Conservation (phyloP, 192 early-diverging fungal genomes). For the Linnemannia hyalina region DNA sequence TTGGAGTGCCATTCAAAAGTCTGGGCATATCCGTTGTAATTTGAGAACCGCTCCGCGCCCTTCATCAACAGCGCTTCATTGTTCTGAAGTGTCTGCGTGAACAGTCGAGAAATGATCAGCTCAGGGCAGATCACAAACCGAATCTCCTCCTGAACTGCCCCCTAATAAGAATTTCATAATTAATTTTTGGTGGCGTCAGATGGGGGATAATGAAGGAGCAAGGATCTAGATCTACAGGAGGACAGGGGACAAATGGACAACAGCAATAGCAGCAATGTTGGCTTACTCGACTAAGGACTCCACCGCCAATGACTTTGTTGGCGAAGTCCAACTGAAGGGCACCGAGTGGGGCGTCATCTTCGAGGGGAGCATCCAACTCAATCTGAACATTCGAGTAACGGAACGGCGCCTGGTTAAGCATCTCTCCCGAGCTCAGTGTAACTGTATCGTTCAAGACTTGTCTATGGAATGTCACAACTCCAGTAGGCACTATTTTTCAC, state of each 20-base stretch:
- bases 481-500: constrained; percentile 36
- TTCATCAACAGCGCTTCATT: constrained; percentile 48
- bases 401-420: constrained; percentile 10
- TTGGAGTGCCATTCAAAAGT: constrained; percentile 54
- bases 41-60: constrained; percentile 48
- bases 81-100: constrained; percentile 25
- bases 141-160: constrained; percentile 54
- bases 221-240: background rate
- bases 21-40: constrained; percentile 47
- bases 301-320: constrained; percentile 51
- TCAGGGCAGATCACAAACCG: constrained; percentile 49
- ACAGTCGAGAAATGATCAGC: constrained; percentile 45
- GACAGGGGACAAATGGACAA: background rate
- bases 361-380: constrained; percentile 34
- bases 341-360: constrained; percentile 39
- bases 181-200: background rate
- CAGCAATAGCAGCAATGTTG: background rate
- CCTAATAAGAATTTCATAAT: constrained; percentile 6
- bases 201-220: background rate
- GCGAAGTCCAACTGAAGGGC: constrained; percentile 49
- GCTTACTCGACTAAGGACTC: constrained; percentile 35
- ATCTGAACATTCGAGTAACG: constrained; percentile 20
- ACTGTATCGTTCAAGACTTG: constrained; percentile 31
- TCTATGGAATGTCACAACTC: constrained; percentile 40
- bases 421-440: background rate